Conservation (phyloP, 1,284 basidiomycete genomes). For the Pseudozyma tsukubaensis region DNA sequence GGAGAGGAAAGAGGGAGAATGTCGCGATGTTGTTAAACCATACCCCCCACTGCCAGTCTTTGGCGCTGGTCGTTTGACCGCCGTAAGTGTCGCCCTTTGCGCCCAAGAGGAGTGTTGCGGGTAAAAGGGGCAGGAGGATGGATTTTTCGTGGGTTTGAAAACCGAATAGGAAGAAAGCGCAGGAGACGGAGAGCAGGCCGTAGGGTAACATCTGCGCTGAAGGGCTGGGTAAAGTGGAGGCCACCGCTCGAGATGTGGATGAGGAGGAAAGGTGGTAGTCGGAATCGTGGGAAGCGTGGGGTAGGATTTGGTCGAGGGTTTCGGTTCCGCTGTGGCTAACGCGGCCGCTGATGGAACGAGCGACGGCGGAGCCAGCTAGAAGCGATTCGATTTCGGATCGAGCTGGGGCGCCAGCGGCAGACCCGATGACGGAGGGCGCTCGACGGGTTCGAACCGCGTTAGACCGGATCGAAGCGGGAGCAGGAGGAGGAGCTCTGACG, state of each 20-base stretch:
- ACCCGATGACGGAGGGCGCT: conserved; percentile 45
- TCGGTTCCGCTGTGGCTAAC: conserved; percentile 15
- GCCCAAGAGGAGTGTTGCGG: conserved; percentile 81
- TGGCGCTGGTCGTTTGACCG: conserved; percentile 70
- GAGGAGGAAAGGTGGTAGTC: conserved; percentile 49
- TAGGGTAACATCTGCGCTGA: conserved; percentile 69
- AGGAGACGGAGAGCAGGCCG: conserved; percentile 62
- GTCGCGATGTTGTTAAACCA: conserved; percentile 86
- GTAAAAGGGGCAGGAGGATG: conserved; percentile 86
- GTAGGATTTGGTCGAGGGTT: conserved; percentile 20
- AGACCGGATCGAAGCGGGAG: conserved; percentile 16
- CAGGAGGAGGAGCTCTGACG: conserved; percentile 7
- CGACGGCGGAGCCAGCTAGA: conserved; percentile 43
- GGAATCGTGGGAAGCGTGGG: conserved; percentile 51
- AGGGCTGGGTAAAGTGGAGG: conserved; percentile 75
- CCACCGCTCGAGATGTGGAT: conserved; percentile 72
- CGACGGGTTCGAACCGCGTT: conserved; percentile 32
- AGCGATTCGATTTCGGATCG: conserved; percentile 52
- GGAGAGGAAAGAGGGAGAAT: conserved; percentile 89
- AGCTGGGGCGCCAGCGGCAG: conserved; percentile 23
- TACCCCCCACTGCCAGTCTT: conserved; percentile 80
- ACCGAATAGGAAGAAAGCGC: conserved; percentile 93
- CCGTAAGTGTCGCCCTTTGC: conserved; percentile 70
- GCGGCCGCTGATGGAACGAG: conserved; percentile 25
- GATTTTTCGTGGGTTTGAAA: conserved; percentile 97